Percentiles rank a stretch among this genome's conserved stretches.
Conservation (phyloP, 2,329 filamentous ascomycete species). For the Orbilia brochopaga region DNA sequence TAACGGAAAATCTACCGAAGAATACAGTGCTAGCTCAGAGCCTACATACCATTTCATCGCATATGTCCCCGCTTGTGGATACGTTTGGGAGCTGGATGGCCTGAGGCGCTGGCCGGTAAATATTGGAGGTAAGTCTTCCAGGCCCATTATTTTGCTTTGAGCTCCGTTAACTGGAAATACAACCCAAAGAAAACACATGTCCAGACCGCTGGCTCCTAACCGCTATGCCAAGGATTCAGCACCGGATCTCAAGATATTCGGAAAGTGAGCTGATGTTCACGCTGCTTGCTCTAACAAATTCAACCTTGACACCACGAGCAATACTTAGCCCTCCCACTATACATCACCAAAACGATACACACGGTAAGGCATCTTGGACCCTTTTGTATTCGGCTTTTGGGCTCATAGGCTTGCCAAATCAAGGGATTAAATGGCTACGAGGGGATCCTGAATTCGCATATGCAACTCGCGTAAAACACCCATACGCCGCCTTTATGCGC, state of each 20-base stretch:
- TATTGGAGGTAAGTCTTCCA: constrained; percentile 61
- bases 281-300: constrained; percentile 25
- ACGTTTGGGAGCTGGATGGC: constrained; percentile 89
- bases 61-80: constrained; percentile 76
- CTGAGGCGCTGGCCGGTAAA: constrained; percentile 73
- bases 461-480: constrained; percentile 35
- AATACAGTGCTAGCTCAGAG: constrained; percentile 63
- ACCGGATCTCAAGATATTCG: constrained; percentile 44
- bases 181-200: constrained; percentile 48
- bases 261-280: constrained; percentile 41
- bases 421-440: no score
- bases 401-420: no score
- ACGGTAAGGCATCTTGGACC: no score
- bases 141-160: not conserved
- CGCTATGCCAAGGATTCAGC: constrained; percentile 41
- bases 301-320: not conserved
- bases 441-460: constrained; percentile 17
- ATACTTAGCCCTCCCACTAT: not conserved
- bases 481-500: constrained; percentile 38
- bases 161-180: not conserved
- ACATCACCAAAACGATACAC: not conserved
- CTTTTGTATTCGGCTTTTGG: no score
- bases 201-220: constrained; percentile 23
- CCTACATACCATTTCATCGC: constrained; percentile 85
- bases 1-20: constrained; percentile 57